Percentiles rank a stretch among this genome's conserved stretches.
These are phyloP conservation scores for Annona cherimola DNA, from an alignment of 164 flowering plant genomes.

Conservation along the genomic window DNA sequence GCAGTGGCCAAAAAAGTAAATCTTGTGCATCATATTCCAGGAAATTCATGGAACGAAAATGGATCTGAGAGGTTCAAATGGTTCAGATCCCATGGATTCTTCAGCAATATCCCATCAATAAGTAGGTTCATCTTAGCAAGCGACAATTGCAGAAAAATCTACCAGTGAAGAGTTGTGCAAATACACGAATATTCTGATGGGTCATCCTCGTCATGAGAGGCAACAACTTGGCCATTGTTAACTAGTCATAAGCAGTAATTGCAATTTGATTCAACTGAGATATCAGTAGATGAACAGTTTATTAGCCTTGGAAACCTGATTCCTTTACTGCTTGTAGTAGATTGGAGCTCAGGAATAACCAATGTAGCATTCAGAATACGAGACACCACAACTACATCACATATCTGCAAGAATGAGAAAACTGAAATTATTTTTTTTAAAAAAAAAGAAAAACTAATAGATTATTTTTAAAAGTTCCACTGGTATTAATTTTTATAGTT, in stretches of 20 bases:
- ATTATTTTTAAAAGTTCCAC: neutral
- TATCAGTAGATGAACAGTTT: neutral
- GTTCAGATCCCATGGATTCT: neutral
- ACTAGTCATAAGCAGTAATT: neutral
- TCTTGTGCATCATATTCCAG: neutral
- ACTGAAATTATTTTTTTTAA: no score
- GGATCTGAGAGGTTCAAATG: neutral
- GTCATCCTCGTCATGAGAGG: neutral
- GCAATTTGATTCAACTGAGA: neutral
- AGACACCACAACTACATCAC: slow-evolving; percentile 81
- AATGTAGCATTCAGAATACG: slow-evolving; percentile 89
- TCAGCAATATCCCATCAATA: neutral
- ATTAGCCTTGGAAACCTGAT: slow-evolving; percentile 49
- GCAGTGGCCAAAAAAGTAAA: neutral
- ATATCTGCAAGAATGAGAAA: slow-evolving; percentile 46
- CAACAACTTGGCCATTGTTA: neutral
- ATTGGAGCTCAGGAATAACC: slow-evolving; percentile 88
- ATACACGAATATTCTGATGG: neutral
- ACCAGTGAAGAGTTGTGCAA: neutral
- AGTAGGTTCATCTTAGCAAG: no score
- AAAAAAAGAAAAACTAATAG: no score
- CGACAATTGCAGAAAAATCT: neutral
- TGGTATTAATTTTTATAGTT: no score
- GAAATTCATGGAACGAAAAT: neutral
- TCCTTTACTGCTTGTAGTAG: slow-evolving; percentile 94